phyloP scores from a whole-genome alignment of 1,284 basidiomycete genomes.

The Pseudozyma hubeiensis region DNA sequence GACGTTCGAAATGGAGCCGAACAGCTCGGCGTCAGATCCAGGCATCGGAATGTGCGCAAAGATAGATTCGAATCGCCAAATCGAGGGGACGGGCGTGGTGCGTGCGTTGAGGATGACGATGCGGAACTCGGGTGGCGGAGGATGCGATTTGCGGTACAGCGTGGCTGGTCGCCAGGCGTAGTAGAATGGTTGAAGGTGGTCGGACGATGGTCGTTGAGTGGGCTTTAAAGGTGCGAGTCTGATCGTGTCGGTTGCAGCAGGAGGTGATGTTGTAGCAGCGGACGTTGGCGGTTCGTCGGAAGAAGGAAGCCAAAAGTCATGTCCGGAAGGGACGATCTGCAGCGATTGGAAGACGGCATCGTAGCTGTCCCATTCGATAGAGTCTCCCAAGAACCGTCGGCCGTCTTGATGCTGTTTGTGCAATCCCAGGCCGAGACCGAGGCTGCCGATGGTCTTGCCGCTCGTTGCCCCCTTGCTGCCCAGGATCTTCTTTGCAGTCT shows the following conservation, averaged over 20 bases:
- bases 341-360: constrained; percentile 69
- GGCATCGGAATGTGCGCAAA: constrained; percentile 60
- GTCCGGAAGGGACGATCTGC: constrained; percentile 80
- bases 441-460: constrained; percentile 1
- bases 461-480: background rate
- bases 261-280: background rate
- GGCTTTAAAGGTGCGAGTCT: background rate
- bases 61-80: constrained; percentile 51
- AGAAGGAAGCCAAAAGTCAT: constrained; percentile 68
- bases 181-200: constrained; percentile 75
- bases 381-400: constrained; percentile 26
- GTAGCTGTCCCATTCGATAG: constrained; percentile 31
- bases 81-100: constrained; percentile 35
- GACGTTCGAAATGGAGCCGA: background rate
- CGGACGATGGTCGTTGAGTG: background rate
- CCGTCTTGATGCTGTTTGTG: constrained; percentile 9
- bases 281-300: background rate
- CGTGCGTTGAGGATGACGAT: constrained; percentile 75
- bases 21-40: constrained; percentile 31
- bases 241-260: background rate
- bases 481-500: background rate
- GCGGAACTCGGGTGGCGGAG: constrained; percentile 85
- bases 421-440: constrained; percentile 13
- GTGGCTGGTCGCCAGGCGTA: constrained; percentile 92
- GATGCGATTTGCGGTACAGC: constrained; percentile 81